Base-by-base conservation (phyloP, 2,329 filamentous ascomycete genomes). In the Leptographium lundbergii region DNA sequence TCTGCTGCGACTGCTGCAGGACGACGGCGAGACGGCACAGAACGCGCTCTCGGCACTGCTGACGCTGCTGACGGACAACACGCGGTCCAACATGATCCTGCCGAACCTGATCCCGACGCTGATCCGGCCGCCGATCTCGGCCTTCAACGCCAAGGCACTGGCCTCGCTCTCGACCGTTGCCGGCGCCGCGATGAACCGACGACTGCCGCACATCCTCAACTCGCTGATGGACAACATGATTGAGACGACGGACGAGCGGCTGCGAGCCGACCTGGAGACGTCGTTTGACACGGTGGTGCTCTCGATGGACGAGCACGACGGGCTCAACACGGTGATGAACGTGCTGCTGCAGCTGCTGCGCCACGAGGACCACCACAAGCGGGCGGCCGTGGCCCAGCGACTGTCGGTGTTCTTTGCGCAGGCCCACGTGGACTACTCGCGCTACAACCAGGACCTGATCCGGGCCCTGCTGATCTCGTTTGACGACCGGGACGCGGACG, bases 391-490 rank as follows among this genome's bases (percentile, higher is more conserved):
- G 11, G 89, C 89, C 54, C 77, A 80, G 51, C 91, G 95, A 67
- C 76, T 99, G 60, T 85, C 87, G 61, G 89, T 83, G 62, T 99
- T 97, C 81, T 97, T 97, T 69, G 77, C 85, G 0, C 78, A 83
- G 57, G 81, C 89, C 10, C 82, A 87, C 27, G 81, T 96, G 32
- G 94, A 99, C 73, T 96, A 95, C 73, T 95, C 92, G 32, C 82
- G 92, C 56, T 99, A 97, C 77, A 91, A 96, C 71, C 91, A 92
- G 68, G 92, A 99, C 67, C 87, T 99, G 57, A 90, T 99, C 67
- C 88, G 92, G 17, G 87, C 89, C 4, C 76, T 99, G 57, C 82
- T 99, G 59, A 88, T 95, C 64, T 91, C 90, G 0, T 99, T 99
- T 68, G 91, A 94, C 67, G 94, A 99, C 67, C 74, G 82, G 57